phyloP scores from a whole-genome alignment of 2,329 filamentous ascomycete genomes.

The Coniochaeta sp. region DNA sequence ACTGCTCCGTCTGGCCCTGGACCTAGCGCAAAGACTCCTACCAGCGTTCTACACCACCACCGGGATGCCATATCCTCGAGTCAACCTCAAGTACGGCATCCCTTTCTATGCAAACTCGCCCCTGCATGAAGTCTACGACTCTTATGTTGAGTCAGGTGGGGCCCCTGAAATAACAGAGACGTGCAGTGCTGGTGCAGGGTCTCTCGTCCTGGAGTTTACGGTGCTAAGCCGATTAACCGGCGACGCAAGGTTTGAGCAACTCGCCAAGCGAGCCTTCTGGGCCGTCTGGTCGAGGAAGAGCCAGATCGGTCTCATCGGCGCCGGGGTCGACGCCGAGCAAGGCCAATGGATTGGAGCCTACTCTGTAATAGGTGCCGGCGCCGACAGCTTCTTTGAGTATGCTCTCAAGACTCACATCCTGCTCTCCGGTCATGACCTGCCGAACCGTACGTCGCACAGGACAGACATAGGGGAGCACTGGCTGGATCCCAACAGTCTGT shows the following conservation, averaged over 20 bases:
- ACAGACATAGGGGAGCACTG: constrained; percentile 27
- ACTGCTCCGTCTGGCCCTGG: constrained; percentile 77
- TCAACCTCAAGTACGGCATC: constrained; percentile 85
- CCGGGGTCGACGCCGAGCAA: constrained; percentile 81
- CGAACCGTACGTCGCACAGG: constrained; percentile 41
- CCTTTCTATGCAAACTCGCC: constrained; percentile 89
- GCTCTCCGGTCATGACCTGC: constrained; percentile 65
- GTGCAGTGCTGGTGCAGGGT: constrained; percentile 94
- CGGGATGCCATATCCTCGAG: constrained; percentile 87
- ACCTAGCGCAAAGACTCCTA: constrained; percentile 75
- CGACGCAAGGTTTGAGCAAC: constrained; percentile 78
- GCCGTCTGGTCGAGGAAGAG: constrained; percentile 89
- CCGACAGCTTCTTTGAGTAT: constrained; percentile 98
- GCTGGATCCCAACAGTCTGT: constrained; percentile 59
- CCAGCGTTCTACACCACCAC: constrained; percentile 90
- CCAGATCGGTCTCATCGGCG: constrained; percentile 78
- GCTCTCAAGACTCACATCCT: constrained; percentile 90
- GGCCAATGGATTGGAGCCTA: constrained; percentile 84
- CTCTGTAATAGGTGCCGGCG: constrained; percentile 91
- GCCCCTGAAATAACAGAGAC: constrained; percentile 81
- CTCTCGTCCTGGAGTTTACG: constrained; percentile 87
- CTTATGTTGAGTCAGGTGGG: constrained; percentile 25
- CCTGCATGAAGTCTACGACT: constrained; percentile 49
- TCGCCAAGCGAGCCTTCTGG: constrained; percentile 92
- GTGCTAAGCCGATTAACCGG: constrained; percentile 83